A percentile compares a stretch with the other conserved stretches of the same genome.
Conservation (phyloP, 371 early-diverging fungal genomes). For the Mucor velutinosus region DNA sequence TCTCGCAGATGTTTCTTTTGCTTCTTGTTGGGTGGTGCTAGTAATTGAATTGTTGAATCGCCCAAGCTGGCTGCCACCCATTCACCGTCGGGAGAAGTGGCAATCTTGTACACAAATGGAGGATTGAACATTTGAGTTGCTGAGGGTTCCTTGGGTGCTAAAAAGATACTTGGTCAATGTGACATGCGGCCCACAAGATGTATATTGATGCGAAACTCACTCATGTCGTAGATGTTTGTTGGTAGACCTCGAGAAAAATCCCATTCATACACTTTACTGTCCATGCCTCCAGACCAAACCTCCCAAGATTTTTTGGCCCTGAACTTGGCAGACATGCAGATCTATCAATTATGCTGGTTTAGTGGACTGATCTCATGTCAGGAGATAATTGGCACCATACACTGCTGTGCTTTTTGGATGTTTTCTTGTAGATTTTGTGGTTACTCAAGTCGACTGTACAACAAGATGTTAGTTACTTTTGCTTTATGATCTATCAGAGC, state of each 20-base stretch:
- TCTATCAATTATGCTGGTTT: conserved; percentile 17
- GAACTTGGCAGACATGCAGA: conserved; percentile 49
- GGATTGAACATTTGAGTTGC: conserved; percentile 53
- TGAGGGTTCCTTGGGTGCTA: conserved; percentile 34
- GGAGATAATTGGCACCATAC: conserved; percentile 18
- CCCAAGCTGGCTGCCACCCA: conserved; percentile 50
- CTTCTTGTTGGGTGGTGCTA: conserved; percentile 23
- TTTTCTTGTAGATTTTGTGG: conserved; percentile 44
- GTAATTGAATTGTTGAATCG: conserved; percentile 38
- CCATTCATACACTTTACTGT: conserved; percentile 46
- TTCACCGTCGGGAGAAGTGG: conserved; percentile 28
- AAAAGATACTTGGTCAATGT: neutral
- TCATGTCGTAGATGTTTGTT: conserved; percentile 31
- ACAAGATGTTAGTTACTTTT: neutral
- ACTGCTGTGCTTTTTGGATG: conserved; percentile 40
- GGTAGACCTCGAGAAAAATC: conserved; percentile 47
- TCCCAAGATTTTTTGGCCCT: conserved; percentile 50
- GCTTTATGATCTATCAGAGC: neutral
- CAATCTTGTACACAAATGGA: conserved; percentile 47
- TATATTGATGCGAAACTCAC: conserved; percentile 12
- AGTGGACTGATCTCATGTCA: neutral
- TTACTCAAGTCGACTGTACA: conserved; percentile 39
- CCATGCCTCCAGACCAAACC: conserved; percentile 57
- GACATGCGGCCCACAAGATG: neutral
- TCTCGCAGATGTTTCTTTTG: conserved; percentile 12